Evolutionary conservation across 1,139 yeast species (phyloP), one percentile per base, ranked within the genome.

Genomic region (Lodderomyces parapsilosis): DNA sequence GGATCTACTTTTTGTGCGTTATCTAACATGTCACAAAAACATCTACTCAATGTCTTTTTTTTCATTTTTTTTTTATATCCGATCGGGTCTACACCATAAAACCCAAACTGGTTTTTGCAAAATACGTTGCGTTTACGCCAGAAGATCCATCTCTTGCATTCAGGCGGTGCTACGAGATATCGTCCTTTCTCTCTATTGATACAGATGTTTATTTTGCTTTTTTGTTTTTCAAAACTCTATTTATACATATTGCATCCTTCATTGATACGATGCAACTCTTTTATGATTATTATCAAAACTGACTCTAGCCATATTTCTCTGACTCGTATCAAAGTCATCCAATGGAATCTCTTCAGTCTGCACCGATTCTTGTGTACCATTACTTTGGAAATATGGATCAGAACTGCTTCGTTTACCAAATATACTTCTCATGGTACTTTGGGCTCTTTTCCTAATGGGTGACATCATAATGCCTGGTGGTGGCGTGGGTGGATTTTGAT

Each of bases 331-430:
- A 49, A 74, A 76, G 27, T 68, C 74, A 36, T 75, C 74, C 72
- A 76, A 57, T 36, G 76, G 76, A 43, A 76, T 76, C 50, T 76
- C 81, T 49, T 76, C 81, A 0, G 81, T 76, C 28, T 60, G 59
- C 5, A 48, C 36, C 28, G 50, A 50, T 7, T 55, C 58, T 3
- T 28, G 41, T 3, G 60, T 49, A 11, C 43, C 50, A 36, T 43
- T 45, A 20, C 23, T 15, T 23, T 38, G 24, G 33, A 36, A 36
- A 28, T 36, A 28, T 17, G 39, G 30, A 39, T 53, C 43, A 38
- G 41, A 34, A 31, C 33, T 46, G 15, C 40, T 45, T 31, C 47
- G 34, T 28, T 41, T 46, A 14, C 27, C 28, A 33, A 47, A 46
- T 47, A 49, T 46, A 24, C 28, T 36, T 34, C 28, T 36, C 13